Base-by-base conservation (phyloP, 1,139 yeast species). In the Hansenula lynferdii region DNA sequence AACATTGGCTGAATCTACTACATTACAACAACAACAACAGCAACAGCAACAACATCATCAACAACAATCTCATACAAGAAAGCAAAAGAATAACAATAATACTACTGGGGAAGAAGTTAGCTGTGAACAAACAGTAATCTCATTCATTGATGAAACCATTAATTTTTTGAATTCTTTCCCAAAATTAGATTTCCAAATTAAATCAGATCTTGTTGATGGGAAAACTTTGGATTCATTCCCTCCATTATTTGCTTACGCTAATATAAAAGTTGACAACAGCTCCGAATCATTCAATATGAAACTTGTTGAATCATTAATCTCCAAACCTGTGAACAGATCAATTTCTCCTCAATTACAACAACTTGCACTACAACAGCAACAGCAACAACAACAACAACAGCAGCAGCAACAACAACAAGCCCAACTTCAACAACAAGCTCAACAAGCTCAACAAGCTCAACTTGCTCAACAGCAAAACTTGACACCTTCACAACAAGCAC, bases 1-100 rank as follows among this genome's bases (percentile, higher is more conserved):
- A 28, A 76, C 90, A 0, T 66, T 83, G 47, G 83, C 83, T 7
- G 90, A 82, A 55, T 73, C 81, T 3, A 64, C 75, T 40, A 65
- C 69, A 41, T 66, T 74, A 35, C 68, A 50, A 24, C 59, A 57
- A 37, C 42, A 43, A 28, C 52, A 46, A 25, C 48, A 44, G 32
- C 47, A 41, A 34, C 52, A 59, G 44, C 64, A 58, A 32, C 43
- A 30, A 31, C 38, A 48, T 28, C 62, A n/a, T n/a, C n/a, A n/a
- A n/a, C n/a, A n/a, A n/a, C n/a, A n/a, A n/a, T n/a, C n/a, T n/a
- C n/a, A 65, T 41, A 40, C 64, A 62, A 50, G 45, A 53, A 33
- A 56, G 37, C 41, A 48, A 10, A 51, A 42, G 28, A 43, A 40
- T 44, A 41, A 42, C 42, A 42, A 39, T 44, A 37, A 47, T 35